phyloP scores from a whole-genome alignment of 768 basidiomycete species.

The Cantharellus cinnabarinus region DNA sequence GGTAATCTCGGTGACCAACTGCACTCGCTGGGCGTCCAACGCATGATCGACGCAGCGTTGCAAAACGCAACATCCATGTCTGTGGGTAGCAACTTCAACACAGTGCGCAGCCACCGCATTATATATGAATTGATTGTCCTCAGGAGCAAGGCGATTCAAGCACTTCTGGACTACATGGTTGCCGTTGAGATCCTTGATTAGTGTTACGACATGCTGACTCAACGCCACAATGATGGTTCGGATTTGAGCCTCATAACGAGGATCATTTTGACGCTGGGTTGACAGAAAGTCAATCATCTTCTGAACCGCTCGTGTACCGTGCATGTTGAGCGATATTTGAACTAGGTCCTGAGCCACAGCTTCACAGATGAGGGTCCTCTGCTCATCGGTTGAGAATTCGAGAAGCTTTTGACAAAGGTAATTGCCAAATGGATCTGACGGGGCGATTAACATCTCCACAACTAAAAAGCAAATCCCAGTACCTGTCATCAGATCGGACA shows the following conservation, averaged over 20 bases:
- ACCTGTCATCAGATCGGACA: slow-evolving; percentile 97
- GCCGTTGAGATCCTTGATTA: slow-evolving; percentile 96
- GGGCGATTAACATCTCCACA: neutral
- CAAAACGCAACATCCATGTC: slow-evolving; percentile 95
- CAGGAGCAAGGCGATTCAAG: slow-evolving; percentile 89
- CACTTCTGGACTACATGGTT: slow-evolving; percentile 99
- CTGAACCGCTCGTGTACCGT: slow-evolving; percentile 96
- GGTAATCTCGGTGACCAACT: slow-evolving; percentile 96
- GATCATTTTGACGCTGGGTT: slow-evolving; percentile 72
- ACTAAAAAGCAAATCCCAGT: slow-evolving; percentile 7
- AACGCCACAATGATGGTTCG: slow-evolving; percentile 92
- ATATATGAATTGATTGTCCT: slow-evolving; percentile 99
- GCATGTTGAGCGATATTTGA: slow-evolving; percentile 98
- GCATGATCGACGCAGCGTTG: slow-evolving; percentile 98
- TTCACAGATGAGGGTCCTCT: slow-evolving; percentile 90
- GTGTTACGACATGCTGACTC: slow-evolving; percentile 90
- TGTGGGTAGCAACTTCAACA: slow-evolving; percentile 94
- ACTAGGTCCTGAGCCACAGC: slow-evolving; percentile 95
- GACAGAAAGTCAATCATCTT: slow-evolving; percentile 99
- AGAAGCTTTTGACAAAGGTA: slow-evolving; percentile 96
- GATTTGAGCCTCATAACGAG: slow-evolving; percentile 74
- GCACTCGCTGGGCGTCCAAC: slow-evolving; percentile 82
- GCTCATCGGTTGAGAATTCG: slow-evolving; percentile 94
- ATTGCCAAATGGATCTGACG: slow-evolving; percentile 88
- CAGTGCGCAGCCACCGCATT: slow-evolving; percentile 98